Evolutionary conservation across 129 eudicot species (phyloP), one percentile per base, ranked within the genome.

Genomic region (Escallonia rubra): DNA sequence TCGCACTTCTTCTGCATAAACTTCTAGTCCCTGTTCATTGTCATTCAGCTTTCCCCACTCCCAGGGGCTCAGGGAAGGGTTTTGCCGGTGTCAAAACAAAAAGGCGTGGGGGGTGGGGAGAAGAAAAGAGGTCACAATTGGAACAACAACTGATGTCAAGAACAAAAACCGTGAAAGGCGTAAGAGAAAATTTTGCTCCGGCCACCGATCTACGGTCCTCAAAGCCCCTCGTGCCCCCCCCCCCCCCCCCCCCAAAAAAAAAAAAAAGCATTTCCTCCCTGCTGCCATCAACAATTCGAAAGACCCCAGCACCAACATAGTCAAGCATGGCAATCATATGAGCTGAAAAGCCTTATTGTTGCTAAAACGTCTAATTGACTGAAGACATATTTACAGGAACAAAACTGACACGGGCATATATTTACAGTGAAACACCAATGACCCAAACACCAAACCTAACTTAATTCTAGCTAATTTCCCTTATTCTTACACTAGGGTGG

Each of bases 401-500:
- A 63, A n/a, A 66, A 39, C 61, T 53, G 52, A 67, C 11, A 67
- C 45, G 34, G 3, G 7, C 42, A 56, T n/a, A 43, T 38, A 67
- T 55, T 41, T 67, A 67, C 72, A 67, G 56, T 41, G 43, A 54
- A 40, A 67, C 42, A 43, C 45, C 72, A 43, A 67, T 12, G 46
- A 15, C 52, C 43, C 16, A 15, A 10, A 54, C 71, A 46, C 61
- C 4, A 16, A 41, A 43, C 14, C 72, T 55, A 67, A 54, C 62
- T 3, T 55, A 43, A 43, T 41, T 48, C 61, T n/a, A 66, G 16
- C 44, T 43, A 43, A 38, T 15, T 43, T 23, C 14, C 64, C 55
- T 15, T 68, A 55, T 55, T 68, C 57, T 43, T 57, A n/a, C 43
- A 8, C 10, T 48, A 11, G 15, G 63, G 14, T 55, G 43, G 15